Evolutionary conservation across 2,329 filamentous ascomycete species (phyloP).

Genomic region (Colletotrichum agaves): DNA sequence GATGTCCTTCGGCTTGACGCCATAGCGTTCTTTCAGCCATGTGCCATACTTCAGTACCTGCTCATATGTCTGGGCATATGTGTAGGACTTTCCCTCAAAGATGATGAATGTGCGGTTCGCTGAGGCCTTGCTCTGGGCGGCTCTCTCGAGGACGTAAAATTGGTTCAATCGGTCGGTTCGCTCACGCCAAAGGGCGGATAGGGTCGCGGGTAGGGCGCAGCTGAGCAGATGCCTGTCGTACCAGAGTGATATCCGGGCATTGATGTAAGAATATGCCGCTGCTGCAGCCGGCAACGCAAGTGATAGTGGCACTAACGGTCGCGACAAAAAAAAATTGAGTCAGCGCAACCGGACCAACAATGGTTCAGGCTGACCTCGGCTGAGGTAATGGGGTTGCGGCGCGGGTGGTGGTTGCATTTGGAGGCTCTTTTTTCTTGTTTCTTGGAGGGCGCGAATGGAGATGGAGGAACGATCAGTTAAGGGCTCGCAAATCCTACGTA

Average conservation of each 20-base stretch:
- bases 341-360: constrained; percentile 16
- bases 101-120: constrained; percentile 70
- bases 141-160: constrained; percentile 80
- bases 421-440: background rate
- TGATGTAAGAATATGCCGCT: constrained; percentile 80
- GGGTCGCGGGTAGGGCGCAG: constrained; percentile 58
- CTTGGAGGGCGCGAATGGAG: background rate
- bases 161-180: constrained; percentile 71
- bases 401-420: background rate
- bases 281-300: constrained; percentile 70
- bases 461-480: background rate
- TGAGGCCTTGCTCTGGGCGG: constrained; percentile 63
- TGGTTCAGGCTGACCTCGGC: background rate
- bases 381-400: constrained; percentile 16
- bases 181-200: constrained; percentile 59
- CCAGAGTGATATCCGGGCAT: constrained; percentile 74
- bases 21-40: constrained; percentile 75
- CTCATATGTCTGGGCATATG: constrained; percentile 81
- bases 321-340: constrained; percentile 10
- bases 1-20: constrained; percentile 76
- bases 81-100: constrained; percentile 76
- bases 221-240: constrained; percentile 74
- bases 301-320: constrained; percentile 59
- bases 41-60: constrained; percentile 76
- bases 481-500: constrained; percentile 3